These are phyloP conservation scores for Colletotrichum lindemuthianum DNA, from an alignment of 2,329 filamentous ascomycete species.

Conservation along the genomic window DNA sequence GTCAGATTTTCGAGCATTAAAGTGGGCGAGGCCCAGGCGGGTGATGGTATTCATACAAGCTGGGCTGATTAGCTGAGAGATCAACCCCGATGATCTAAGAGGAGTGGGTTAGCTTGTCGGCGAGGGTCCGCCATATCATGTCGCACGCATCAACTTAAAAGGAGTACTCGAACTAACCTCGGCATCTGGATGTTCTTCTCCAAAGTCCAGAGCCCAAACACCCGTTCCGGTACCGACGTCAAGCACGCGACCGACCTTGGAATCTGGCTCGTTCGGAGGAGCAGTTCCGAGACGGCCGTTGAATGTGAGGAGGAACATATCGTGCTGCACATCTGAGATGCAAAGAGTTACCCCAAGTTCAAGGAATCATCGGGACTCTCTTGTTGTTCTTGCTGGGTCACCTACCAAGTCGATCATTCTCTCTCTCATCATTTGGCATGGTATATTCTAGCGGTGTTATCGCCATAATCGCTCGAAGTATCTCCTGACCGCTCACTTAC, in stretches of 20 bases:
- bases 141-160: not conserved
- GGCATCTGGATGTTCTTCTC: conserved; percentile 44
- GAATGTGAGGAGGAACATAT: conserved; percentile 40
- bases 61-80: conserved; percentile 53
- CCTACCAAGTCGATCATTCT: conserved; percentile 38
- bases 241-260: conserved; percentile 42
- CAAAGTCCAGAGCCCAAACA: conserved; percentile 57
- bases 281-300: conserved; percentile 39
- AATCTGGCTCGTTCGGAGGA: conserved; percentile 27
- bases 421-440: conserved; percentile 41
- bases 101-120: no score
- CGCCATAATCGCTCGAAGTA: not conserved
- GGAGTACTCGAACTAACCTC: conserved; percentile 34
- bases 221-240: conserved; percentile 61
- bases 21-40: not conserved
- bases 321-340: conserved; percentile 41
- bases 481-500: not conserved
- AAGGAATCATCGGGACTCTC: no score
- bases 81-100: conserved; percentile 50
- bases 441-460: conserved; percentile 37
- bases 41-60: conserved; percentile 40
- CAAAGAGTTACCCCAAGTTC: no score
- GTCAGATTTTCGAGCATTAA: not conserved
- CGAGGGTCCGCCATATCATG: no score
- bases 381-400: not conserved